Base-by-base conservation (phyloP, 352 stramenopile genomes). In the Stramenopiles sp. region DNA sequence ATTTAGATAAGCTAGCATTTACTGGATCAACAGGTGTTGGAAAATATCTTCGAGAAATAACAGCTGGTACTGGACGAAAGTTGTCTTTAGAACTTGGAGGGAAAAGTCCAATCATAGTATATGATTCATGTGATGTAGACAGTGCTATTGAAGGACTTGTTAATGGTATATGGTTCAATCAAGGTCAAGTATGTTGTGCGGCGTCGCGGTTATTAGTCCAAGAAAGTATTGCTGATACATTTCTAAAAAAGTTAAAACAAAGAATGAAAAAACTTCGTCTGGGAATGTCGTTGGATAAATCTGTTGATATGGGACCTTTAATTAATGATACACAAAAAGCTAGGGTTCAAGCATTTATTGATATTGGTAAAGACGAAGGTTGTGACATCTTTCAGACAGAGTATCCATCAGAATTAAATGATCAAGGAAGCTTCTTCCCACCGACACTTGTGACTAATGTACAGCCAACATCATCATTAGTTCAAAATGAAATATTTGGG, bases 71-170 rank as follows among this genome's bases (percentile, higher is more conserved):
- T 3, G 54, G 79, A 4, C 75, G 72, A 49, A 56, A 56, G 1
- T 38, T 88, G 39, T 64, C 62, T 28, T 54, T 76, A n/a, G 73
- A 89, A 43, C 64, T 89, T 1, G 71, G 73, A 8, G 73, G 73
- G 28, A 88, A 90, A 44, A 67, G 68, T 10, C 71, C 74, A 12
- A 70, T 83, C 46, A 71, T 87, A 34, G 68, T 88, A 10, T 81
- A 85, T 47, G 61, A 77, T 37, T 68, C 83, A 43, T 63, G 62
- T 23, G 59, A 54, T 29, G 17, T 58, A 2, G 44, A 81, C 29
- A 43, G 72, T 23, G 66, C 68, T 0, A 65, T 81, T 23, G 52
- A 60, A 0, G 60, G 45, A 10, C 39, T 44, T 4, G 5, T 43
- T 61, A 66, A 79, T 50, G 65, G 52, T 46, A 74, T 71, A 48